phyloP scores from a whole-genome alignment of 306 rosid species.

The Cucurbita pepo region DNA sequence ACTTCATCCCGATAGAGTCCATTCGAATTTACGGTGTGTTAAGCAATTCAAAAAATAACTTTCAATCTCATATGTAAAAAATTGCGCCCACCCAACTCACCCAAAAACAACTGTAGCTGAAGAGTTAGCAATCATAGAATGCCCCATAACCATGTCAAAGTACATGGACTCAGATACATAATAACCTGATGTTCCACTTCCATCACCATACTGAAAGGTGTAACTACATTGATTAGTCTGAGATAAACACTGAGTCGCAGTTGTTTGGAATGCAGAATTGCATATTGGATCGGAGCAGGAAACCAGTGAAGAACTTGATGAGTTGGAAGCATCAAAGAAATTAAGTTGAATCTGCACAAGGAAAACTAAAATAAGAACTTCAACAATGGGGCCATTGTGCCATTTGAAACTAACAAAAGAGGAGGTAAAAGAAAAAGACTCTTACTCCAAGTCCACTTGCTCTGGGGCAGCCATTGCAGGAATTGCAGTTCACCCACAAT shows the following conservation, averaged over 20 bases:
- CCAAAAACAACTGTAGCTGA: slow-evolving; percentile 70
- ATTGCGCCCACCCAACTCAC: slow-evolving; percentile 28
- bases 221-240: slow-evolving; percentile 72
- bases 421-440: slow-evolving; percentile 1
- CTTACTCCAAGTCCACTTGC: slow-evolving; percentile 78
- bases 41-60: not conserved
- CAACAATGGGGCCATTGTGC: not conserved
- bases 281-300: slow-evolving; percentile 71
- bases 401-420: not conserved
- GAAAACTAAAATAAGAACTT: slow-evolving; percentile 2
- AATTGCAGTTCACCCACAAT: slow-evolving; percentile 81
- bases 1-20: not conserved
- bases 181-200: slow-evolving; percentile 71
- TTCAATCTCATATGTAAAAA: not conserved
- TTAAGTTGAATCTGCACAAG: slow-evolving; percentile 60
- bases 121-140: slow-evolving; percentile 39
- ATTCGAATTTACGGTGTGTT: not conserved
- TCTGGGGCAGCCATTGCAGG: slow-evolving; percentile 78
- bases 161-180: slow-evolving; percentile 57
- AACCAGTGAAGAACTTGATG: slow-evolving; percentile 42
- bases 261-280: slow-evolving; percentile 36
- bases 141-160: slow-evolving; percentile 68
- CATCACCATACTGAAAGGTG: slow-evolving; percentile 73
- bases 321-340: slow-evolving; percentile 56
- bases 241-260: slow-evolving; percentile 45